Evolutionary conservation across 1,284 basidiomycete genomes (phyloP).

Genomic region (Rhizoctonia solani): DNA sequence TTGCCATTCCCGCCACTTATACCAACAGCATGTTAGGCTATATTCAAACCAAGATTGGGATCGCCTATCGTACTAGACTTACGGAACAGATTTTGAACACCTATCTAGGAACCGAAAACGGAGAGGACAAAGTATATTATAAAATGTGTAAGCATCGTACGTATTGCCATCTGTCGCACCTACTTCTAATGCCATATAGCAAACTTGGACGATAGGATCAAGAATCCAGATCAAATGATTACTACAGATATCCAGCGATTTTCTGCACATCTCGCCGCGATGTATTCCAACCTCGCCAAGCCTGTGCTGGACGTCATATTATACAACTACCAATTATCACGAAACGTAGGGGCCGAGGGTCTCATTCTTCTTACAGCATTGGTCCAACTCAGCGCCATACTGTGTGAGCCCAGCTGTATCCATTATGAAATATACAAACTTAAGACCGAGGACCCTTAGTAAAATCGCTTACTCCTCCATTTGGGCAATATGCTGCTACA

Average conservation of each 20-base stretch:
- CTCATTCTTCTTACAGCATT: conserved; percentile 82
- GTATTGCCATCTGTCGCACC: background rate
- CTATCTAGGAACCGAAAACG: conserved; percentile 80
- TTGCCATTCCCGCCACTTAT: conserved; percentile 96
- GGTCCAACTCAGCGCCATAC: conserved; percentile 78
- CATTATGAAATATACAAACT: background rate
- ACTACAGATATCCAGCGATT: conserved; percentile 96
- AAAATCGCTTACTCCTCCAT: conserved; percentile 87
- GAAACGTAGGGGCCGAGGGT: conserved; percentile 94
- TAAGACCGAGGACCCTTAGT: conserved; percentile 53
- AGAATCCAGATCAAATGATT: conserved; percentile 97
- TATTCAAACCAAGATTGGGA: conserved; percentile 90
- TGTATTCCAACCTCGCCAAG: conserved; percentile 93
- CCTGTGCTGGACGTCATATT: conserved; percentile 91
- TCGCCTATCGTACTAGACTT: conserved; percentile 88
- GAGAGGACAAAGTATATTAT: conserved; percentile 80
- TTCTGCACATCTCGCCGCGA: conserved; percentile 87
- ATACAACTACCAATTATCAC: conserved; percentile 95
- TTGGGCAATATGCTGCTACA: conserved; percentile 85
- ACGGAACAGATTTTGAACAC: conserved; percentile 81
- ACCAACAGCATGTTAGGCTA: conserved; percentile 96
- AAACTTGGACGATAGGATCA: conserved; percentile 92
- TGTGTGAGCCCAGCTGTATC: conserved; percentile 51
- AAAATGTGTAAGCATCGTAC: conserved; percentile 68
- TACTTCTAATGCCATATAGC: conserved; percentile 51